Conservation (phyloP, 345 rosid genomes). For the Gossypium sturtianum region DNA sequence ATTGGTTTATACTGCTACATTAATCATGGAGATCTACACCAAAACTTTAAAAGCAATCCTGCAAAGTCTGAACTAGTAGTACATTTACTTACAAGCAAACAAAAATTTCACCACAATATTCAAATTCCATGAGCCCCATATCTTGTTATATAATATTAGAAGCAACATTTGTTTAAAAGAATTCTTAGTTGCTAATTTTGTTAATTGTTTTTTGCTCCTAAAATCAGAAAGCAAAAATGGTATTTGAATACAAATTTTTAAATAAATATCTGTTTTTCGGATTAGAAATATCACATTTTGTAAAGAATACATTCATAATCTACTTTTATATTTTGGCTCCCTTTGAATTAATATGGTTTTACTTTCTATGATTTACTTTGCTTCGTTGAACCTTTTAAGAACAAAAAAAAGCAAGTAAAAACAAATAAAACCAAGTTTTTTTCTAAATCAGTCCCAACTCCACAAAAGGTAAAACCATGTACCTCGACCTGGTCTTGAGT, state of each 20-base stretch:
- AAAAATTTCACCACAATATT: neutral
- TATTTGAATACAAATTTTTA: neutral
- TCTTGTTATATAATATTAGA: neutral
- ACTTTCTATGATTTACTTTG: neutral
- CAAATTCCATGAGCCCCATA: neutral
- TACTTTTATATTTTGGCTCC: neutral
- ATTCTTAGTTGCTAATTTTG: neutral
- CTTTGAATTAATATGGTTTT: neutral
- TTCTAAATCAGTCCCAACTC: neutral
- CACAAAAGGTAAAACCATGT: neutral
- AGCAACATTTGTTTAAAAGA: neutral
- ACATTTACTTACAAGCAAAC: neutral
- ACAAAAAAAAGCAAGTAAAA: neutral
- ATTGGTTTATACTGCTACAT: neutral
- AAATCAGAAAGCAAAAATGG: neutral
- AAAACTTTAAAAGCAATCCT: neutral
- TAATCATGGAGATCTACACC: neutral
- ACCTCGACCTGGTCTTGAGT: constrained; percentile 1
- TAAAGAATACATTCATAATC: neutral
- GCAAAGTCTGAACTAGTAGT: neutral
- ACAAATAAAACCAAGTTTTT: neutral
- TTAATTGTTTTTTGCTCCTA: neutral
- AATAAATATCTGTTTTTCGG: neutral
- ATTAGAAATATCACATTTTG: neutral
- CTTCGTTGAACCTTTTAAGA: neutral